phyloP scores from a whole-genome alignment of 257 asterid genomes.

The Gynochthodes officinalis region DNA sequence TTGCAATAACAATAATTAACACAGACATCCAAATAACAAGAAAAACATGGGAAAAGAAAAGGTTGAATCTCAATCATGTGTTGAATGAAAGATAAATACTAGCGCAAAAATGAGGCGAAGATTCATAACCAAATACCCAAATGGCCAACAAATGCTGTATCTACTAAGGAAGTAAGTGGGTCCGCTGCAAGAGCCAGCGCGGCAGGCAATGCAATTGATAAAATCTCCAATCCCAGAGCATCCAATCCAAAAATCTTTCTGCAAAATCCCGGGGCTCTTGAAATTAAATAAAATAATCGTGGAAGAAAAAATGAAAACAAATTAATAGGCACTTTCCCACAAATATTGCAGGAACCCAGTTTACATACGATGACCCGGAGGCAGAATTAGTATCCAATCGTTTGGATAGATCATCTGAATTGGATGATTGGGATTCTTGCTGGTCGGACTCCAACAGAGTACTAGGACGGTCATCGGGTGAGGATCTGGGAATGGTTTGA shows the following conservation, averaged over 20 bases:
- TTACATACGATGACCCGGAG: background rate
- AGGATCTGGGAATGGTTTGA: slow-evolving; percentile 30
- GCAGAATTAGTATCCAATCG: slow-evolving; percentile 7
- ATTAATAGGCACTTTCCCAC: slow-evolving; percentile 1
- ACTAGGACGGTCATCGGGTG: slow-evolving; percentile 30
- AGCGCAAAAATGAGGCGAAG: background rate
- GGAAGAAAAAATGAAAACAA: background rate
- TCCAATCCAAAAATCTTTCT: slow-evolving; percentile 58
- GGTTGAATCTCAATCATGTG: background rate
- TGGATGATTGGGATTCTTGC: slow-evolving; percentile 15
- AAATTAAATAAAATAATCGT: slow-evolving; percentile 4
- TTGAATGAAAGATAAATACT: background rate
- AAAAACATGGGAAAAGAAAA: background rate
- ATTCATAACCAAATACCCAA: slow-evolving; percentile 48
- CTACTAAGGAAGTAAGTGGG: slow-evolving; percentile 79
- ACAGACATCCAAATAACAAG: background rate
- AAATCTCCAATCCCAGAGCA: slow-evolving; percentile 65
- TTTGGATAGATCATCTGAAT: slow-evolving; percentile 14
- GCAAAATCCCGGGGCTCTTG: slow-evolving; percentile 19
- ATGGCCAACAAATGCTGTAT: slow-evolving; percentile 90
- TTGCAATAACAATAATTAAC: background rate
- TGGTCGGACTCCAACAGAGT: slow-evolving; percentile 15
- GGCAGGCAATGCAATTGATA: slow-evolving; percentile 84
- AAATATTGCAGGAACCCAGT: background rate
- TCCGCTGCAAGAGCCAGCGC: slow-evolving; percentile 93